phyloP scores from a whole-genome alignment of 495 filamentous ascomycete genomes.

The Xylaria acuta region DNA sequence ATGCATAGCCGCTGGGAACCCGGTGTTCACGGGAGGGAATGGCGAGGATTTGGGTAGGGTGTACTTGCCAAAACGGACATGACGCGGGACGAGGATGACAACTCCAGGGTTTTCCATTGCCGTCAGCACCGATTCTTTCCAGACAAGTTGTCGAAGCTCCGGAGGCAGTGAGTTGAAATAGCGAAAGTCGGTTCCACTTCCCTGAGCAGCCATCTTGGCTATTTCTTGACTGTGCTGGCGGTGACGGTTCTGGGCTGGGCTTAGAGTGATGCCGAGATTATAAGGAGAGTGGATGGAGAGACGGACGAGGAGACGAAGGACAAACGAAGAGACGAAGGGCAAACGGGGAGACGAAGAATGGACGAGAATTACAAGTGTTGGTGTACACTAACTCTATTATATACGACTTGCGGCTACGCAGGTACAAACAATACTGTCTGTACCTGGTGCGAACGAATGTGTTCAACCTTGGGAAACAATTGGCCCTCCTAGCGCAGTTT shows the following conservation, averaged over 20 bases:
- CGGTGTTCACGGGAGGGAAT: slow-evolving; percentile 7
- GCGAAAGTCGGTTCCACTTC: neutral
- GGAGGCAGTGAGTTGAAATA: slow-evolving; percentile 5
- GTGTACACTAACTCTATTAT: neutral
- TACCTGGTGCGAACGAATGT: neutral
- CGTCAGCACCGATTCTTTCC: neutral
- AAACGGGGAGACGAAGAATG: neutral
- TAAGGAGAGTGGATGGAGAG: neutral
- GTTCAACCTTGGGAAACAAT: neutral
- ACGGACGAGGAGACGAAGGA: neutral
- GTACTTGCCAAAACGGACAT: neutral
- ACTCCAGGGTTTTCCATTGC: neutral
- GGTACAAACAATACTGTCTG: neutral
- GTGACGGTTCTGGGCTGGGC: neutral
- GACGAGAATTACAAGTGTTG: neutral
- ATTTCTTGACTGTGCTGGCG: neutral
- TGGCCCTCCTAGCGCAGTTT: neutral
- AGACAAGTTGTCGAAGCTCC: slow-evolving; percentile 20
- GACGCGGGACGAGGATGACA: neutral
- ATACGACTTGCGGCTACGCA: neutral
- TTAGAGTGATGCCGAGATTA: neutral
- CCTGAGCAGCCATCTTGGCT: neutral
- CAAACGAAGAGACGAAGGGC: too few relatives aligned
- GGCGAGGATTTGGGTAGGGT: neutral
- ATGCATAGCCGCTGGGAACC: slow-evolving; percentile 8